Conservation (phyloP, 306 rosid species). For the Sechiopsis laciniata region DNA sequence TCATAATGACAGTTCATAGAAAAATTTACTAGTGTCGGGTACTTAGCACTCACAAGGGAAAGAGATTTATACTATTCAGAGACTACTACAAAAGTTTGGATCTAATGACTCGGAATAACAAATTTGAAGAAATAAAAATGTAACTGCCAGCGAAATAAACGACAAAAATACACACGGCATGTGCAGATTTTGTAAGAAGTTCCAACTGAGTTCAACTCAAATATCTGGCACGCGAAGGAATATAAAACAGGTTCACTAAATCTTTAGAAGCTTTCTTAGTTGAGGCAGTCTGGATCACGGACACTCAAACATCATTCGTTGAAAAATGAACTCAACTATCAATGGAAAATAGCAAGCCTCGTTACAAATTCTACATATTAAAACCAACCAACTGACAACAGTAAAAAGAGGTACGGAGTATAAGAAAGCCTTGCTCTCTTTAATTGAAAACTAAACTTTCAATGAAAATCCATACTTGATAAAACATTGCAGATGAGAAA, state of each 20-base stretch:
- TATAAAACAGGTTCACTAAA: not conserved
- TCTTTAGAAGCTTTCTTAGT: not conserved
- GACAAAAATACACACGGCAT: not conserved
- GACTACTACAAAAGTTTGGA: not conserved
- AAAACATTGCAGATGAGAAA: not conserved
- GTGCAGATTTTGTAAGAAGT: too few relatives aligned
- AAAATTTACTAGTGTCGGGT: not conserved
- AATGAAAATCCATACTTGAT: not conserved
- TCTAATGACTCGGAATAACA: not conserved
- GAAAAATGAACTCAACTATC: not conserved
- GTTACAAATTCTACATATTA: slow-evolving; percentile 1
- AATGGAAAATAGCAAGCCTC: not conserved
- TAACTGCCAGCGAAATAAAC: not conserved
- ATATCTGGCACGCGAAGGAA: not conserved
- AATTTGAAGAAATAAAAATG: not conserved
- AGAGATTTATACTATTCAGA: not conserved
- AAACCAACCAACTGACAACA: not conserved
- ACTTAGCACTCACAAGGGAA: not conserved
- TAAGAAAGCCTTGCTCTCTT: not conserved
- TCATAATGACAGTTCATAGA: not conserved
- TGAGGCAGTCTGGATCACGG: not conserved
- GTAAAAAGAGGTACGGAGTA: not conserved
- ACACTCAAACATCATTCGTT: not conserved
- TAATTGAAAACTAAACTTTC: not conserved
- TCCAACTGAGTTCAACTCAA: not conserved